Conservation (phyloP, 345 rosid species). For the Sonneratia alba region DNA sequence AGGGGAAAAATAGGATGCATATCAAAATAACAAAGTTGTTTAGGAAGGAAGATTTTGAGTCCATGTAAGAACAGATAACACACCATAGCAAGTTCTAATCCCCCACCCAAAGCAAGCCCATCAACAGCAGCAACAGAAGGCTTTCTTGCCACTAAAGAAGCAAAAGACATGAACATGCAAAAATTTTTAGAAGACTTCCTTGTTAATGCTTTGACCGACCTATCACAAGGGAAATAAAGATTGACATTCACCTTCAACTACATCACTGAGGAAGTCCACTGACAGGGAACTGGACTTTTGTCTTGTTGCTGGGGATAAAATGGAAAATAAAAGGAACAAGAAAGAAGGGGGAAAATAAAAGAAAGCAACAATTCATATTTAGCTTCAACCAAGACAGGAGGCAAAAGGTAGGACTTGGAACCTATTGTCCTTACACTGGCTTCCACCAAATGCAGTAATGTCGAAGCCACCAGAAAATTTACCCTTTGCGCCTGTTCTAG, state of each 20-base stretch:
- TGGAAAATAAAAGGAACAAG: background rate
- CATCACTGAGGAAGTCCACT: constrained; percentile 47
- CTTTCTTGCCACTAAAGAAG: constrained; percentile 58
- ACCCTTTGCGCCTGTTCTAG: constrained; percentile 63
- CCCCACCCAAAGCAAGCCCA: constrained; percentile 95
- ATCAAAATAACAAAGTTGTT: background rate
- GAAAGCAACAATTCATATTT: background rate
- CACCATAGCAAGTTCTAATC: constrained; percentile 88
- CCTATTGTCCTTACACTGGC: constrained; percentile 40
- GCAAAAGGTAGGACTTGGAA: background rate
- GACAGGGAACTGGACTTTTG: constrained; percentile 43
- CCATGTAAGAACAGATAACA: background rate
- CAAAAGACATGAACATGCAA: constrained; percentile 7
- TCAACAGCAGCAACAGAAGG: constrained; percentile 97
- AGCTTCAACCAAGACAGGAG: constrained; percentile 3
- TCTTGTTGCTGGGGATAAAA: constrained; percentile 21
- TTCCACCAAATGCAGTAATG: constrained; percentile 45
- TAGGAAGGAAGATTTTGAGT: too few relatives aligned
- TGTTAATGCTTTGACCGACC: background rate
- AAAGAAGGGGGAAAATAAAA: too few relatives aligned
- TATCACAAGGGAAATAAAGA: background rate
- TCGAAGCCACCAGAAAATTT: constrained; percentile 96
- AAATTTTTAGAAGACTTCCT: background rate
- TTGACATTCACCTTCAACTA: constrained; percentile 49
- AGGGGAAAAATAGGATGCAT: too few relatives aligned